A percentile compares a stretch with the other conserved stretches of the same genome.
Evolutionary conservation across 495 filamentous ascomycete species (phyloP).

Genomic region (Xylaria flabelliformis): DNA sequence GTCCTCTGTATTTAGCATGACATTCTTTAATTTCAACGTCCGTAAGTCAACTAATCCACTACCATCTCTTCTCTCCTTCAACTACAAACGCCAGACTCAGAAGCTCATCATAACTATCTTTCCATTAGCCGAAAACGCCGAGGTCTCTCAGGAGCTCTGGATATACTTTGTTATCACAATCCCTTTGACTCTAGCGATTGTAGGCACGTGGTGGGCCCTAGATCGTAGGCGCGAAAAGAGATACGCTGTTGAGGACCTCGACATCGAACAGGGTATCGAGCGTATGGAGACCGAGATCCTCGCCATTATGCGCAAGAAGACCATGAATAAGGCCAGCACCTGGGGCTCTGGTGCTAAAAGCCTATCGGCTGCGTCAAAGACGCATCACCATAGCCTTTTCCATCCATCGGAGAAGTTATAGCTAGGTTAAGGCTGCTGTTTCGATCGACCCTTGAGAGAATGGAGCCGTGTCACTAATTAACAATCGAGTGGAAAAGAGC

Average conservation of each 20-base stretch:
- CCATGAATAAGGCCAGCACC: constrained; percentile 57
- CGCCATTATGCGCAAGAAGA: constrained; percentile 58
- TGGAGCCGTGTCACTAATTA: neutral
- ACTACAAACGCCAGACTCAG: neutral
- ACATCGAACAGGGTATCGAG: constrained; percentile 59
- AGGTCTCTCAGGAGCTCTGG: constrained; percentile 56
- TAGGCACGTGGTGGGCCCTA: constrained; percentile 54
- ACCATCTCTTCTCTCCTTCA: neutral
- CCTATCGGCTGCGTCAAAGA: neutral
- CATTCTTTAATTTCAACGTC: constrained; percentile 61
- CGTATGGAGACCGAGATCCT: constrained; percentile 61
- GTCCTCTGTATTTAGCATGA: constrained; percentile 62
- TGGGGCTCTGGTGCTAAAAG: constrained; percentile 43
- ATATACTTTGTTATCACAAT: constrained; percentile 61
- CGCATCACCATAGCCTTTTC: neutral
- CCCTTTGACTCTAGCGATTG: constrained; percentile 55
- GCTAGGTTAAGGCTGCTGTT: neutral
- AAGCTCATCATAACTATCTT: constrained; percentile 21
- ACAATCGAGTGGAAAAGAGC: neutral
- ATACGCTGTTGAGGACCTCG: constrained; percentile 53
- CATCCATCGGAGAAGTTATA: constrained; percentile 9
- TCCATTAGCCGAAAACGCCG: constrained; percentile 15
- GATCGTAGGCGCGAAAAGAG: constrained; percentile 52
- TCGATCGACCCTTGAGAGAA: neutral
- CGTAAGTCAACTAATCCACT: constrained; percentile 32